Base-by-base conservation (phyloP, 257 asterid genomes). In the Salvia splendens region DNA sequence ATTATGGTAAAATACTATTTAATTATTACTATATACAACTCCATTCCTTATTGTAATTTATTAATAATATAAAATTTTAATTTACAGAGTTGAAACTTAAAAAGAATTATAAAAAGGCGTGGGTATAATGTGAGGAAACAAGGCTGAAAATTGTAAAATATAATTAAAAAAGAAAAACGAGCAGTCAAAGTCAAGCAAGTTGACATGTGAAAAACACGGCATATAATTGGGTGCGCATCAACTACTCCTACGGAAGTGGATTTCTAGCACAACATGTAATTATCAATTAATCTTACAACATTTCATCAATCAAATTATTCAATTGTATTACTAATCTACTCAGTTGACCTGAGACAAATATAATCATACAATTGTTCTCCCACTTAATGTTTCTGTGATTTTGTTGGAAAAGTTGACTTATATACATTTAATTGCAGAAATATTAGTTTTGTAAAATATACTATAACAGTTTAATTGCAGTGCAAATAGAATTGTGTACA, bases 141-240 rank as follows among this genome's bases (percentile, higher is more conserved):
- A 41, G 5, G 4, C 0, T 38, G 42, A 6, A 38, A 38, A 38
- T 5, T 8, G 8, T 3, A 8, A 35, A 62, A 4, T 0, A 14
- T 46, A 1, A 24, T 24, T 28, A 0, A 35, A 65, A 10, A 1
- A 58, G 2, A 4, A 46, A 11, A 28, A 10, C 12, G 56, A 57
- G 0, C 4, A 32, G 64, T 67, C 69, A 73, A 45, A 60, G 52
- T 59, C 14, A 12, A 60, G 28, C n/a, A 52, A 67, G 65, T 67
- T 73, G 70, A 67, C 59, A 12, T 40, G 48, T 45, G 3, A 48
- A 38, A 46, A 60, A 49, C 67, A 20, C 43, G 54, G 59, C 55
- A 65, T 24, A 58, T 12, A 41, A 52, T 36, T 12, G 65, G 35
- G 43, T 42, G 62, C 61, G 24, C 61, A 62, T 63, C 61, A 28